Evolutionary conservation across 371 early-diverging fungal genomes (phyloP), one percentile per base, ranked within the genome.

Genomic region (Lichtheimia hyalospora): DNA sequence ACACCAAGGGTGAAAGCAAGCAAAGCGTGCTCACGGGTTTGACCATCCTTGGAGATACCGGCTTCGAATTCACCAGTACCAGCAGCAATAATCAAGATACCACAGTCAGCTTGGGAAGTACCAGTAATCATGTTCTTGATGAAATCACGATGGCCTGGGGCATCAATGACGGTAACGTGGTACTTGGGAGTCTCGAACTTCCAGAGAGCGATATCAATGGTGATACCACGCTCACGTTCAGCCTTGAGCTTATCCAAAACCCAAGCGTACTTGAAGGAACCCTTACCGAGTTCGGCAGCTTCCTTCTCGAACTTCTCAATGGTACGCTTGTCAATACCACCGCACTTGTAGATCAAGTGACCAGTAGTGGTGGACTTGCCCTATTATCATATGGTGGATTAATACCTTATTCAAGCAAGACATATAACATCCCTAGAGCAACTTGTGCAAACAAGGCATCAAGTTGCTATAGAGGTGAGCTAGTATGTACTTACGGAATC

Each of bases 71-170:
- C 98, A 84, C 95, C 96, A 68, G 70, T 70, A 70, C 89, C 89
- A 66, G 93, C 93, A 72, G 95, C 93, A 76, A 98, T 91, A 68
- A 98, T 93, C 60, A 99, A 88, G 67, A 99, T 88, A 73, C 96
- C 70, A 54, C 74, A 74, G 60, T 70, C 70, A 43, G 70, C 86
- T 69, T 93, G 96, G 74, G 94, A 93, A 63, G 98, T 95, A 83
- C 97, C 98, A 73, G 94, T 93, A 74, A 99, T 97, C 98, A 99
- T 98, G 94, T 96, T 98, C 88, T 94, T 92, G 84, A 99, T 96
- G 88, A 96, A 99, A 82, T 96, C 95, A 81, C 96, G 92, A 88
- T 99, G 99, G 53, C 99, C 99, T 56, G 99, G 99, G 70, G 98
- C 96, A 81, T 96, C 96, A 81, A 96, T 94, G 84, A 96, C 91